These are phyloP conservation scores for Blastobotrys malaysiensis DNA, from an alignment of 1,139 yeast genomes.

Conservation along the genomic window DNA sequence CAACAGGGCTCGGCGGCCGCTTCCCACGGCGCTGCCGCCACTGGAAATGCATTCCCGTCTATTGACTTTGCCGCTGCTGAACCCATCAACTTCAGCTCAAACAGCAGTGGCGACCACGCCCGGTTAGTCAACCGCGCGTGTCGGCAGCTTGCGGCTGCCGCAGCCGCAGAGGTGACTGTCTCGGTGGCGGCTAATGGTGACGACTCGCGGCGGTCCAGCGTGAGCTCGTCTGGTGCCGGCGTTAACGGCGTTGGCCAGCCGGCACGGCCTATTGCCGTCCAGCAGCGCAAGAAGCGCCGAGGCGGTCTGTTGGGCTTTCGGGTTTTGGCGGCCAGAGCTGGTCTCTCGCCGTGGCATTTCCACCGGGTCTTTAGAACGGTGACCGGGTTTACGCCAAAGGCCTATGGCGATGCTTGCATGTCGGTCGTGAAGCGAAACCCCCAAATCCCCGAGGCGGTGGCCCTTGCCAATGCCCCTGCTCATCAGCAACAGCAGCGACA, in stretches of 20 bases:
- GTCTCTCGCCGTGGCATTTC: conserved; percentile 89
- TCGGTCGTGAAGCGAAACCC: conserved; percentile 46
- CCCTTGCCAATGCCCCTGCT: conserved; percentile 6
- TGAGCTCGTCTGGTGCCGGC: conserved; percentile 1
- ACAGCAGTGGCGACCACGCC: conserved; percentile 46
- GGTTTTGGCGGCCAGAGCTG: conserved; percentile 80
- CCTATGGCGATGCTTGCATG: conserved; percentile 85
- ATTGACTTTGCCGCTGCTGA: background rate
- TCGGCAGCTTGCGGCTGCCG: conserved; percentile 78
- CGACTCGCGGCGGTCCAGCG: background rate
- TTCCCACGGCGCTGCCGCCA: conserved; percentile 34
- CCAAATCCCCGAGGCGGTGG: conserved; percentile 15
- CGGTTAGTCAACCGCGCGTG: conserved; percentile 74
- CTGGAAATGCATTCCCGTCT: conserved; percentile 40
- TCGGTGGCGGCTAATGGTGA: conserved; percentile 25
- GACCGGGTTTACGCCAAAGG: conserved; percentile 81
- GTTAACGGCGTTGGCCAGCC: background rate
- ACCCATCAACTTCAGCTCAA: background rate
- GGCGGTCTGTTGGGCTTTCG: conserved; percentile 88
- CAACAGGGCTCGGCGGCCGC: too few relatives aligned
- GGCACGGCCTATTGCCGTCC: conserved; percentile 1
- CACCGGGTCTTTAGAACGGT: conserved; percentile 83
- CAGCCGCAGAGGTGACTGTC: conserved; percentile 50
- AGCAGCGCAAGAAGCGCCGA: conserved; percentile 54
- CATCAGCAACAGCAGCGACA: conserved; percentile 1